Base-by-base conservation (phyloP, 306 rosid genomes). In the Abrus pulchellus region DNA sequence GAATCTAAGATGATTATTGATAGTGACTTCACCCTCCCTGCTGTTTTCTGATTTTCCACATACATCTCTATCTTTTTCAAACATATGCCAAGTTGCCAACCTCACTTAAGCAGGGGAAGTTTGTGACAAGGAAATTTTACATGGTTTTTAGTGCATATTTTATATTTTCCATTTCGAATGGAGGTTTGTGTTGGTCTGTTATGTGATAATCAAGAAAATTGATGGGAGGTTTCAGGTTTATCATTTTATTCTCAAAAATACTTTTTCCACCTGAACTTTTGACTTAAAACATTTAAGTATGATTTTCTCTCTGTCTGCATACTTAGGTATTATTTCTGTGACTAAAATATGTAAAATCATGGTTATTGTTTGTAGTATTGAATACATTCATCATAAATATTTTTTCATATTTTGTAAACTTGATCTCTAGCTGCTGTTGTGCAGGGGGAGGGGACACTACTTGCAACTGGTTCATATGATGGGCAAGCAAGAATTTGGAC, bases 401-500 rank as follows among this genome's bases (percentile, higher is more conserved):
- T 36, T 36, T 52, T 41, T 44, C 45, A 1, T 32, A 62, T 70
- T 48, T 45, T 69, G 64, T 6, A 52, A 67, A 49, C 61, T 84
- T 5, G 50, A 47, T 9, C 12, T 62, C 52, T 80, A 69, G 13
- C 9, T 38, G 41, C 57, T 63, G 40, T 70, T 28, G 43, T 78
- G 27, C 86, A 94, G 97, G 95, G 90, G 62, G 97, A 94, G 70
- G 99, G 97, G 71, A 87, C 97, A 7, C 90, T 93, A 70, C 97
- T 94, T 78, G 99, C 99, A 67, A 94, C 99, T 33, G 99, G 99
- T 85, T 93, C 97, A 1, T 92, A 91, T 65, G 99, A 94, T 76
- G 99, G 99, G 77, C 97, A 94, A 80, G 99, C 99, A 82, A 89
- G 99, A 91, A 88, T 94, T 80, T 94, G 99, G 99, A 80, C 80